A percentile compares a stretch with the other conserved stretches of the same genome.
Conservation (phyloP, 2,329 filamentous ascomycete species). For the Ophioceras dolichostomum region DNA sequence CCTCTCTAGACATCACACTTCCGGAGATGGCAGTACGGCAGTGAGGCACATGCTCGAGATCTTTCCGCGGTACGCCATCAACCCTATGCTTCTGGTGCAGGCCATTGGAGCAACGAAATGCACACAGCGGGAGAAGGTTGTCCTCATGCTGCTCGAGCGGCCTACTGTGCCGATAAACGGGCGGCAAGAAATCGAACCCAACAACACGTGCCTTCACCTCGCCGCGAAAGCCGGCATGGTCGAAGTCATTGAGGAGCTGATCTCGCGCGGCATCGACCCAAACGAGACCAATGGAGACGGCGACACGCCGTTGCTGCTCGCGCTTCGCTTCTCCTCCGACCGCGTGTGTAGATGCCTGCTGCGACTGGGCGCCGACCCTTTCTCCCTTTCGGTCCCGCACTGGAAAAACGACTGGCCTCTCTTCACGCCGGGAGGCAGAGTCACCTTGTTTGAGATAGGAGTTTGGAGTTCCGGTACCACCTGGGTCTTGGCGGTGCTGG, state of each 20-base stretch:
- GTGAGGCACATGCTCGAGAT: too few relatives aligned
- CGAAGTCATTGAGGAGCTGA: neutral
- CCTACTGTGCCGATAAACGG: neutral
- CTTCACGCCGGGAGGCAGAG: neutral
- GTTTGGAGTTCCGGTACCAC: neutral
- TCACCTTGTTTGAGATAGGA: neutral
- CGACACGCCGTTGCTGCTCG: neutral
- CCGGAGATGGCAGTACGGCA: too few relatives aligned
- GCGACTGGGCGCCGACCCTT: neutral
- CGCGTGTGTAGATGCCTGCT: neutral
- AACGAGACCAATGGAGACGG: neutral
- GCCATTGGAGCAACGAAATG: neutral
- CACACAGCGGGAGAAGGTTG: neutral
- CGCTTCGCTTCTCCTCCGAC: too few relatives aligned
- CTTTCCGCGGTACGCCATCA: too few relatives aligned
- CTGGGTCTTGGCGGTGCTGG: too few relatives aligned
- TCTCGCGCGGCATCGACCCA: neutral
- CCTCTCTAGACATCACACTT: too few relatives aligned
- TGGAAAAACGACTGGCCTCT: too few relatives aligned
- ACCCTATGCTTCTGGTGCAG: too few relatives aligned
- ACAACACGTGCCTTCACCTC: neutral
- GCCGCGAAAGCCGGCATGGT: neutral
- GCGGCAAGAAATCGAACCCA: neutral
- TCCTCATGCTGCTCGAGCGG: neutral
- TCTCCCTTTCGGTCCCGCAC: too few relatives aligned